Evolutionary conservation across 352 stramenopile species (phyloP), one percentile per base, ranked within the genome.

Genomic region (Globisporangium nunn): DNA sequence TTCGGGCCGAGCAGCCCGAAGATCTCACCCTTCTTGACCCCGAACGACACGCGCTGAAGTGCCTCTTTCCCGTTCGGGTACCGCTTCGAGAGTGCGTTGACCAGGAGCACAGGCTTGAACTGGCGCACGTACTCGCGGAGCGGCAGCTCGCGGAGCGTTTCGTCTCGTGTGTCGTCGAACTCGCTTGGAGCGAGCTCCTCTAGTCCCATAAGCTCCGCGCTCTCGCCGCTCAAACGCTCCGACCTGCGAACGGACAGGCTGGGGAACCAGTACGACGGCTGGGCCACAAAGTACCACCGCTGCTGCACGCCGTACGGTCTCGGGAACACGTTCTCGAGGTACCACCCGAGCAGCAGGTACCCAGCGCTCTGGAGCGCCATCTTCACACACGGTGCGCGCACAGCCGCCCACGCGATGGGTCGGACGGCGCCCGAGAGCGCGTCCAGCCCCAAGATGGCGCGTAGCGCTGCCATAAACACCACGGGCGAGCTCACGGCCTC

Each of bases 1-100:
- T 98, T 98, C 10, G 89, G 85, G 5, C 95, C 95, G 6, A 98
- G 64, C 0, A 98, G 58, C 0, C 92, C 93, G 51, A 98, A 96
- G 41, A 97, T 93, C 60, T 98, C 85, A n/a, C 94, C 91, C 33
- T 87, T 87, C 50, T 81, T 74, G 14, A 98, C 89, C 8, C 72
- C 80, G 54, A 98, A 87, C 17, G 84, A 93, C 1, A 97, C 71
- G n/a, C 87, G 76, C 17, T 78, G 66, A 14, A 98, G 64, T 0
- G 88, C 91, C 29, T 85, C 60, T 61, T 88, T 91, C 12, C 84
- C 84, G 47, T 90, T 85, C 4, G 75, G 67, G 63, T 90, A 93
- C 35, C 65, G 70, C 58, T 91, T 93, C 0, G 75, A 76, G 12
- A 93, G 60, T 0, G 58, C 65, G 12, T 76, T 63, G 0, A 93